These are phyloP conservation scores for Hypoxylon sp. DNA, from an alignment of 2,329 filamentous ascomycete species.

Conservation along the genomic window DNA sequence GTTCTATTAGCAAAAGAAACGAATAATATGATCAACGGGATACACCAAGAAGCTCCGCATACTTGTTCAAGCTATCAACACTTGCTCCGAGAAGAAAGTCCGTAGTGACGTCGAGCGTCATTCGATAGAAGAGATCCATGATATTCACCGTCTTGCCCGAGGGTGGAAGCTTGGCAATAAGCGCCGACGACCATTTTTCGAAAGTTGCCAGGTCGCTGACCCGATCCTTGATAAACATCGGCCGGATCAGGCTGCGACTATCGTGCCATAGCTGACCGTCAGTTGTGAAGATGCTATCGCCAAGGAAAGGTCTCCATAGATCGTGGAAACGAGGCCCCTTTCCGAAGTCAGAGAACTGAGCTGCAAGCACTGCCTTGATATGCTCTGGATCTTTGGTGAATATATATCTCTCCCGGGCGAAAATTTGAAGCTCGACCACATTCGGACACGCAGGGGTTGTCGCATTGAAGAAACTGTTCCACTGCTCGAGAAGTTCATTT, in stretches of 20 bases:
- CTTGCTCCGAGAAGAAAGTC: constrained; percentile 73
- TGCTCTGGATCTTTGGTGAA: constrained; percentile 64
- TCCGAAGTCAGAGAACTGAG: constrained; percentile 64
- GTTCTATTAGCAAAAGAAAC: too few relatives aligned
- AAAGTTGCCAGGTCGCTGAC: constrained; percentile 63
- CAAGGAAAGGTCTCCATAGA: constrained; percentile 57
- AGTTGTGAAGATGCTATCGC: constrained; percentile 64
- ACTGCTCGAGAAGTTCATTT: constrained; percentile 47
- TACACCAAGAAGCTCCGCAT: constrained; percentile 19
- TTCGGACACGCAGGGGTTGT: constrained; percentile 47
- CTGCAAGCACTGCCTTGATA: constrained; percentile 64
- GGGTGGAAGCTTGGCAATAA: constrained; percentile 66
- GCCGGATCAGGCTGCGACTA: constrained; percentile 61
- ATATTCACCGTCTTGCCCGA: constrained; percentile 66
- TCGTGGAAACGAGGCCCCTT: constrained; percentile 55
- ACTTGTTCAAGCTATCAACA: constrained; percentile 56
- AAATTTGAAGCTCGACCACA: constrained; percentile 50
- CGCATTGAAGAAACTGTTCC: constrained; percentile 42
- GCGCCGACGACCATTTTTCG: constrained; percentile 64
- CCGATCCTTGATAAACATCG: constrained; percentile 60
- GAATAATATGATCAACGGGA: too few relatives aligned
- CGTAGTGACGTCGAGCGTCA: constrained; percentile 73
- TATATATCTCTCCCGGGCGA: constrained; percentile 49
- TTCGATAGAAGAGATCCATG: constrained; percentile 68
- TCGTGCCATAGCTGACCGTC: constrained; percentile 64